Conservation (phyloP, 306 rosid species). For the Sechiopsis laciniata region DNA sequence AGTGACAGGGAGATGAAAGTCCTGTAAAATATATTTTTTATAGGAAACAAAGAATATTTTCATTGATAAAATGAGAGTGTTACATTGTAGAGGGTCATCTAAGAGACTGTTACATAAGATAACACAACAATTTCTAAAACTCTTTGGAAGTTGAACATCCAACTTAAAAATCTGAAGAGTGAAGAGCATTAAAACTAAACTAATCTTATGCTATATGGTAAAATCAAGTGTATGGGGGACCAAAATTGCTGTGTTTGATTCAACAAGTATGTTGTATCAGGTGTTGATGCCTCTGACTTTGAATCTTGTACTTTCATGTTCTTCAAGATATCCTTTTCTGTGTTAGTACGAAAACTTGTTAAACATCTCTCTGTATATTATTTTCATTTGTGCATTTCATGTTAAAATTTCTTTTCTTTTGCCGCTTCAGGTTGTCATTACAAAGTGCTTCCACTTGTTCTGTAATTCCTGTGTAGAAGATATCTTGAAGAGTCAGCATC, state of each 20-base stretch:
- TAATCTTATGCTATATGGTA: background rate
- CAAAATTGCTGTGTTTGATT: background rate
- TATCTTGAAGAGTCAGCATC: conserved; percentile 67
- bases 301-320: conserved; percentile 15
- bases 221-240: background rate
- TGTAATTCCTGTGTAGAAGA: conserved; percentile 76
- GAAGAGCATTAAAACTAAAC: no score
- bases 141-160: no score
- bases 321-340: background rate
- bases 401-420: conserved; percentile 8
- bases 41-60: no score
- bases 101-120: no score
- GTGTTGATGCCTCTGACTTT: background rate
- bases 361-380: background rate
- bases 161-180: no score
- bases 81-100: no score
- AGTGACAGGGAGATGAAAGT: conserved; percentile 3
- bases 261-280: background rate
- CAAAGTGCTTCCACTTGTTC: conserved; percentile 97
- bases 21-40: background rate
- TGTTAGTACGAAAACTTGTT: background rate
- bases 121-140: no score
- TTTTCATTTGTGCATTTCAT: background rate
- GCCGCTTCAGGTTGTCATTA: conserved; percentile 77
- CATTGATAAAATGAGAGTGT: no score